phyloP scores from a whole-genome alignment of 169 alveolate species.

The Eimeria necatrix region DNA sequence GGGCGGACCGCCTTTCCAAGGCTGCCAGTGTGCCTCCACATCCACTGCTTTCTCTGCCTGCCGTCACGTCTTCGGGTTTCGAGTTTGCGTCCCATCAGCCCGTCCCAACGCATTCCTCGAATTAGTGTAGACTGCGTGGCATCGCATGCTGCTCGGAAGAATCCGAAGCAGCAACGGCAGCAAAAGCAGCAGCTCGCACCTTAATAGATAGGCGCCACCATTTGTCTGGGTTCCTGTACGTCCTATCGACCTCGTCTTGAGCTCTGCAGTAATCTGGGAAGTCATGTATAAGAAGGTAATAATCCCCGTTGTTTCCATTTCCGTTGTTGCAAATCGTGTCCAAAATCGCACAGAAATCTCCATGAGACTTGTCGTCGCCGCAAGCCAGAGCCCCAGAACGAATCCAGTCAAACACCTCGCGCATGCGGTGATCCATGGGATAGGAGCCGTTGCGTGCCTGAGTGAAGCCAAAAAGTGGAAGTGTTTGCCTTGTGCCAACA shows the following conservation, averaged over 20 bases:
- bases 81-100: too few relatives aligned
- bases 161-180: too few relatives aligned
- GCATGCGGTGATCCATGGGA: slow-evolving; percentile 90
- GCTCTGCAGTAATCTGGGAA: slow-evolving; percentile 92
- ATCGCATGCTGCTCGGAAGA: background rate
- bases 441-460: slow-evolving; percentile 90
- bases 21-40: too few relatives aligned
- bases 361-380: slow-evolving; percentile 87
- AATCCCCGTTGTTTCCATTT: slow-evolving; percentile 91
- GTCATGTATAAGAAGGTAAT: slow-evolving; percentile 91
- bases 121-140: background rate
- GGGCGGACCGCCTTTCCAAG: too few relatives aligned
- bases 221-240: slow-evolving; percentile 88
- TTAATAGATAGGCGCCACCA: slow-evolving; percentile 93
- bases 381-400: slow-evolving; percentile 89
- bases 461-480: background rate
- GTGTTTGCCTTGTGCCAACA: too few relatives aligned
- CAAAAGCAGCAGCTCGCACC: background rate
- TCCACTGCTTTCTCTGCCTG: too few relatives aligned
- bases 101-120: background rate
- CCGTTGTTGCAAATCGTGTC: slow-evolving; percentile 86
- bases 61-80: too few relatives aligned
- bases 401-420: slow-evolving; percentile 93
- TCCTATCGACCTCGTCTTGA: slow-evolving; percentile 91
- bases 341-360: slow-evolving; percentile 82